A percentile compares a stretch with the other conserved stretches of the same genome.
Conservation (phyloP, 139 green algal genomes). For the Dunaliella sp. region DNA sequence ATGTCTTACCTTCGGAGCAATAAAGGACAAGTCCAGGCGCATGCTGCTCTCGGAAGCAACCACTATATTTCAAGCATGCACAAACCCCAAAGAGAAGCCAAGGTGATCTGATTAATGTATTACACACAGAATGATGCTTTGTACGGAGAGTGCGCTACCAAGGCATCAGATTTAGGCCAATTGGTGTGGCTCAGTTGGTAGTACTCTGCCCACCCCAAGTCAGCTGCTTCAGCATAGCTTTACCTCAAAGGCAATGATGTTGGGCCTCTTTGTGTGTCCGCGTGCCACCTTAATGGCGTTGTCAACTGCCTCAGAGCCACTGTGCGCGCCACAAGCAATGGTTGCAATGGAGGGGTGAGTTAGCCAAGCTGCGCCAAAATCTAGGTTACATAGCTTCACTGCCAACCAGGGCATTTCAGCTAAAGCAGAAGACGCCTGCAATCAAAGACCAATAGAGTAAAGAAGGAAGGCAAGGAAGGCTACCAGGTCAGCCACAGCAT, state of each 20-base stretch:
- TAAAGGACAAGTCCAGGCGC: too few species aligned
- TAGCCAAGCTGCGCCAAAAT: not conserved
- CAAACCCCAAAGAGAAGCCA: too few species aligned
- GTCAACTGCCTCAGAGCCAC: conserved; percentile 71
- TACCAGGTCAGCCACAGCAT: not conserved
- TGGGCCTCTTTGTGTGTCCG: conserved; percentile 62
- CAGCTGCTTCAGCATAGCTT: too few species aligned
- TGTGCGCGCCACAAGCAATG: not conserved
- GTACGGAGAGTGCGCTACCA: too few species aligned
- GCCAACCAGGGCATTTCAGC: not conserved
- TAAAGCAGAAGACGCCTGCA: not conserved
- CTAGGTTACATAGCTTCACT: not conserved
- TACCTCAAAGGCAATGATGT: conserved; percentile 82
- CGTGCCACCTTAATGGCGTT: conserved; percentile 85
- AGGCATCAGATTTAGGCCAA: too few species aligned
- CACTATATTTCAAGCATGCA: too few species aligned
- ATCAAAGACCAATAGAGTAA: not conserved
- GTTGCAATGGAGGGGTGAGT: not conserved
- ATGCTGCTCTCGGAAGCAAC: too few species aligned
- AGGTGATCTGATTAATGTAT: too few species aligned
- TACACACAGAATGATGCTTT: too few species aligned
- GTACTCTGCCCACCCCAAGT: too few species aligned
- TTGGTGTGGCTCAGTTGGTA: too few species aligned
- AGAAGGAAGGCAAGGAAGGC: not conserved
- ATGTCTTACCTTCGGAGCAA: too few species aligned